Evolutionary conservation across 2,329 filamentous ascomycete genomes (phyloP).

Genomic region (Aspergillus tanneri): DNA sequence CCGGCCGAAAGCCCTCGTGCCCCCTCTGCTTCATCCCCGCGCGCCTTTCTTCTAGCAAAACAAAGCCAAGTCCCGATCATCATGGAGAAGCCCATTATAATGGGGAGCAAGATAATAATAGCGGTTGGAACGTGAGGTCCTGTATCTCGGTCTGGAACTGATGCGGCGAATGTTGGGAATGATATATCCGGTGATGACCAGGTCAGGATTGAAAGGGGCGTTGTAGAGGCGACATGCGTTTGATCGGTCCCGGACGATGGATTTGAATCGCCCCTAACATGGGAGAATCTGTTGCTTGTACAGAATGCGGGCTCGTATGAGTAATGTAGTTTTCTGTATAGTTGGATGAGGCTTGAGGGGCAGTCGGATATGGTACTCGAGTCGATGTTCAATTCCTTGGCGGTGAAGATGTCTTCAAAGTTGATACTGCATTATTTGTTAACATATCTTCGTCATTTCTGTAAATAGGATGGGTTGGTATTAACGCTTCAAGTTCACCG

Average conservation of each 20-base stretch:
- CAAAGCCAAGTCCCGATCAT: not conserved
- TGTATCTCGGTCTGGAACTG: not conserved
- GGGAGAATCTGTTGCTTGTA: not conserved
- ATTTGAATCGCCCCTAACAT: not conserved
- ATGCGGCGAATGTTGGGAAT: not conserved
- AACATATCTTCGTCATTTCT: no score
- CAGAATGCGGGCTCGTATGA: no score
- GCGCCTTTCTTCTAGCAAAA: not conserved
- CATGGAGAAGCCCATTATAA: not conserved
- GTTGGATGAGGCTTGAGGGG: no score
- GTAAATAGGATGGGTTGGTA: no score
- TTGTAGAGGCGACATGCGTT: not conserved
- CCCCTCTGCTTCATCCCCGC: not conserved
- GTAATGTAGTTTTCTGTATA: no score
- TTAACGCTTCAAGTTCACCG: no score
- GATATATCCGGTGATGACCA: not conserved
- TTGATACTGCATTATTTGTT: no score
- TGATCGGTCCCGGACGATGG: not conserved
- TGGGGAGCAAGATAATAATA: not conserved
- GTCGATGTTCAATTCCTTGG: no score
- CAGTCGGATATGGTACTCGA: no score
- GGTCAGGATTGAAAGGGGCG: not conserved
- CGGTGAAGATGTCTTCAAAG: no score
- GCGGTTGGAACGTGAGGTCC: not conserved
- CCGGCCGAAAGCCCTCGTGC: not conserved